Base-by-base conservation (phyloP, 495 filamentous ascomycete species). In the Aspergillus baeticus region DNA sequence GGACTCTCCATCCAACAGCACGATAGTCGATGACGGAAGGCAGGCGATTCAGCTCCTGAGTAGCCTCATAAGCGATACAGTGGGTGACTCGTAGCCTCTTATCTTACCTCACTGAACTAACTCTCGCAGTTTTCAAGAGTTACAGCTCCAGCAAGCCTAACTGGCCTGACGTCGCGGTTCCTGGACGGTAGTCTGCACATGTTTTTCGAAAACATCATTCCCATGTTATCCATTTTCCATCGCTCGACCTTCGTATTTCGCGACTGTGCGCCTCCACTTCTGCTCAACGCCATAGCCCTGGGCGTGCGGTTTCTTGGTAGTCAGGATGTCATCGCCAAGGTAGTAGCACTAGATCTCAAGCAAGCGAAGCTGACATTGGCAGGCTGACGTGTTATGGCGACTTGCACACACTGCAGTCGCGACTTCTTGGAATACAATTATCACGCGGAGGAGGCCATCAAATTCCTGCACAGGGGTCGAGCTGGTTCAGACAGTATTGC, bases 141-240 rank as follows among this genome's bases (percentile, higher is more conserved):
- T 17, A 50, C 46, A 11, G 46, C 46, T 1, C 46, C 46, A 6
- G 46, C 46, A 10, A 21, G 46, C 15, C 13, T 50, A 20, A 36
- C 46, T 8, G 46, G 46, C 0, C n/a, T 50, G n/a, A 51, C 47
- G 5, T 38, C 47, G n/a, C 4, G 34, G 0, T 51, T 51, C 11
- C 20, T 51, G 3, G 47, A 51, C 23, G 34, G 34, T 5, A 38
- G 47, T n/a, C 34, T 51, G 0, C 47, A 38, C n/a, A 38, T 38
- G 47, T 51, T 38, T 21, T 51, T 51, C 35, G 34, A 51, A 21
- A 51, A 38, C 3, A 51, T 51, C 18, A 21, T 50, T 2, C 47
- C 47, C 1, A 38, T 51, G 47, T 38, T 51, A 11, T 34, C 47
- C 10, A 22, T 51, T 7, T 21, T 51, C 20, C 47, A 51, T 23